Conservation (phyloP, 495 filamentous ascomycete genomes). For the Neurospora sp. region DNA sequence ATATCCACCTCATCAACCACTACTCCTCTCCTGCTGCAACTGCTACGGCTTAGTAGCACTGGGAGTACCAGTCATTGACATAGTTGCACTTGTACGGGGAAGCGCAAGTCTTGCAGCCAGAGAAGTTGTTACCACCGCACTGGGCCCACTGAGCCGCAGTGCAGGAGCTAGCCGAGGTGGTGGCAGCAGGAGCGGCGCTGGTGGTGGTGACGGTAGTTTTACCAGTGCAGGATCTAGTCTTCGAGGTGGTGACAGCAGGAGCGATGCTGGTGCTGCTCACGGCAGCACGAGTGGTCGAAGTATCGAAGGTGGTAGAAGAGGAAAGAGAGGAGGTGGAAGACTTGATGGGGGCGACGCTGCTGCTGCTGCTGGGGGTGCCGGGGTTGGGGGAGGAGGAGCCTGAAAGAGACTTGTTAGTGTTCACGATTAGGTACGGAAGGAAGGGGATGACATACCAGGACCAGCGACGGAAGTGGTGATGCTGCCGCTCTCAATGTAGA, state of each 20-base stretch:
- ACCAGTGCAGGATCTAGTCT: background rate
- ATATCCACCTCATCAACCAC: background rate
- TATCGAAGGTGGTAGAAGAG: background rate
- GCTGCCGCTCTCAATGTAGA: constrained; percentile 58
- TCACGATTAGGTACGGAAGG: too few relatives aligned
- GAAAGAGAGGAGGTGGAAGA: constrained; percentile 10
- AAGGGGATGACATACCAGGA: constrained; percentile 12
- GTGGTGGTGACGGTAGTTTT: constrained; percentile 2
- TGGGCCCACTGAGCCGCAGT: constrained; percentile 27
- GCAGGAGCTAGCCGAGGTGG: constrained; percentile 10
- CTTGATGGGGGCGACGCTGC: background rate
- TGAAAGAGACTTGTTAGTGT: too few relatives aligned
- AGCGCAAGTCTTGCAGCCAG: constrained; percentile 31
- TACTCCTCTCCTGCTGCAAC: background rate
- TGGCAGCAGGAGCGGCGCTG: constrained; percentile 10
- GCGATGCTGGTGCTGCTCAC: background rate
- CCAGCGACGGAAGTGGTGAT: constrained; percentile 43
- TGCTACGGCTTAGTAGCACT: constrained; percentile 19
- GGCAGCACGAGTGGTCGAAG: constrained; percentile 3
- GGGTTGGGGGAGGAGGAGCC: background rate
- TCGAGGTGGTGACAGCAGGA: background rate
- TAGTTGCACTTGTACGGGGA: constrained; percentile 27
- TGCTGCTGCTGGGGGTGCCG: background rate
- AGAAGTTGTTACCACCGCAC: constrained; percentile 35
- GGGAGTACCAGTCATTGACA: constrained; percentile 33